Base-by-base conservation (phyloP, 352 stramenopile species). In the Aphanomyces euteiches region DNA sequence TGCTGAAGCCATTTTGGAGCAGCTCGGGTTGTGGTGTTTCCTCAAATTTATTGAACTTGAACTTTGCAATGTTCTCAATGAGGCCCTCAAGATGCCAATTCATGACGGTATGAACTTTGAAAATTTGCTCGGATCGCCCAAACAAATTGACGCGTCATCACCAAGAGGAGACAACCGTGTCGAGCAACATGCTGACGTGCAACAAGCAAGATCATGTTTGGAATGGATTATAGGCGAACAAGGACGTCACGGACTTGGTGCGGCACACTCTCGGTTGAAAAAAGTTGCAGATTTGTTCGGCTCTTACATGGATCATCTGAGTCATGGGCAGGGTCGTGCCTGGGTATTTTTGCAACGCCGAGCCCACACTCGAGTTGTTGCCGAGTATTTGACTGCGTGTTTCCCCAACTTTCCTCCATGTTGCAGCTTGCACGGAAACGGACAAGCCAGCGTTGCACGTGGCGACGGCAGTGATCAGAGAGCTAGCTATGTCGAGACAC, bases 21-120 rank as follows among this genome's bases (percentile, higher is more conserved):
- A 92, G 45, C 68, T 95, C 3, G 87, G 87, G 0, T 60, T 81
- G 34, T 95, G 85, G 85, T 95, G 87, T 70, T 61, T 95, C 39
- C 78, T 89, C 74, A 92, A 93, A 56, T 91, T 83, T 70, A 75
- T 93, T 13, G 84, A 93, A 56, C 47, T 93, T 28, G 85, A 95
- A 59, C 71, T 95, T 36, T 84, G 90, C 58, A 0, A 41, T 47
- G 54, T 13, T 8, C 7, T 70, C 15, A 13, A 40, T 5, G 53
- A 61, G 7, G n/a, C 37, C 5, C 34, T 45, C 4, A 15, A 10
- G 6, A 10, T 21, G 17, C 37, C 56, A 36, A 38, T 45, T 34
- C 10, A 37, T 5, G 21, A n/a, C 17, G 6, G 53, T 21, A 19
- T 70, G 15, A 40, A 63, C 5, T n/a, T 50, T 13, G 10, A 36